A percentile compares a stretch with the other conserved stretches of the same genome.
Evolutionary conservation across 164 flowering plant species (phyloP).

Genomic region (grape (Vitis vinifera)): DNA sequence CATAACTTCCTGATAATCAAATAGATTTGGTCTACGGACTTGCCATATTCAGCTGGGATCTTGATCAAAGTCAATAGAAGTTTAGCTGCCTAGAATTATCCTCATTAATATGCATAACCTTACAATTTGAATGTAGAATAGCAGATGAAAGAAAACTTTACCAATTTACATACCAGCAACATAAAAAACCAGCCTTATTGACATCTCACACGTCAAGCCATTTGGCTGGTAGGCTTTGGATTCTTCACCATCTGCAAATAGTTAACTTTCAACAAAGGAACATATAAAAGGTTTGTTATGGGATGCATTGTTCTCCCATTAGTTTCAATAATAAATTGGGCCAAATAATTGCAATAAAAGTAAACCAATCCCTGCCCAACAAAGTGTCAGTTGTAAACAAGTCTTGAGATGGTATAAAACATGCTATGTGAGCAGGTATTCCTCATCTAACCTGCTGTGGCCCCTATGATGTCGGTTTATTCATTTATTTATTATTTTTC

Average conservation of each 20-base stretch:
- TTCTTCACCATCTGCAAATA: slow-evolving; percentile 92
- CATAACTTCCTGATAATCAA: neutral
- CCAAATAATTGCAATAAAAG: neutral
- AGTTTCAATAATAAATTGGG: neutral
- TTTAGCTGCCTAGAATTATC: neutral
- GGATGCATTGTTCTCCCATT: neutral
- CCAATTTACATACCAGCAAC: slow-evolving; percentile 76
- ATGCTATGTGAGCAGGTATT: too few species aligned
- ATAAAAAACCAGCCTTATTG: slow-evolving; percentile 82
- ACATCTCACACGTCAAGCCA: slow-evolving; percentile 89
- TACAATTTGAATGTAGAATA: neutral
- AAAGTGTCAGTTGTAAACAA: too few species aligned
- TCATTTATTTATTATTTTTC: too few species aligned
- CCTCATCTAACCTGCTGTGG: too few species aligned
- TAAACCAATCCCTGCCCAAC: too few species aligned
- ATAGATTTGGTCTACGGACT: neutral
- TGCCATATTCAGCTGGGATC: neutral
- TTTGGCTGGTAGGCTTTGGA: slow-evolving; percentile 71
- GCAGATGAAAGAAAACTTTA: neutral
- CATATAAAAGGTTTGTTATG: neutral
- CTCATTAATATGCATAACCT: neutral
- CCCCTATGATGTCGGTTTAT: too few species aligned
- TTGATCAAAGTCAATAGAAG: slow-evolving; percentile 1
- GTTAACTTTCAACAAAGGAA: slow-evolving; percentile 56
- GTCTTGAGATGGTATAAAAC: too few species aligned